A percentile compares a stretch with the other conserved stretches of the same genome.
Evolutionary conservation across 2,329 filamentous ascomycete genomes (phyloP).

Genomic region (Botrytis squamosa): DNA sequence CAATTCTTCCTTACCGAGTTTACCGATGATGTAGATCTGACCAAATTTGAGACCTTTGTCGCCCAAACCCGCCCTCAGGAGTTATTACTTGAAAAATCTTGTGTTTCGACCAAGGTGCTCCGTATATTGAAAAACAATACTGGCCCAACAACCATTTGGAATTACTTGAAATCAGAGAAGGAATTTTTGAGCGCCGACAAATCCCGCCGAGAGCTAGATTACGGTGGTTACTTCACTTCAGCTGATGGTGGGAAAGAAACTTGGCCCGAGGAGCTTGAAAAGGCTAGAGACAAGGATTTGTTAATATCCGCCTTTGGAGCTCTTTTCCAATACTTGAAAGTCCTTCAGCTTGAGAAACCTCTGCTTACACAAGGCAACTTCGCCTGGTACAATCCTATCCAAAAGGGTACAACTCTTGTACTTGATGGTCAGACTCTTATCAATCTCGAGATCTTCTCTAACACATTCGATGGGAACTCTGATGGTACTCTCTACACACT

Average conservation of each 20-base stretch:
- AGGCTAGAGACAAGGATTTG: constrained; percentile 74
- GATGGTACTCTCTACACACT: constrained; percentile 89
- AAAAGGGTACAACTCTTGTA: constrained; percentile 82
- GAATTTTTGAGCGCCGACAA: constrained; percentile 91
- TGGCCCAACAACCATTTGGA: constrained; percentile 90
- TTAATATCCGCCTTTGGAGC: constrained; percentile 91
- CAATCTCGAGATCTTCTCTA: constrained; percentile 96
- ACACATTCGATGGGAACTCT: constrained; percentile 79
- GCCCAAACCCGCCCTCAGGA: constrained; percentile 90
- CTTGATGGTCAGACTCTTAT: constrained; percentile 94
- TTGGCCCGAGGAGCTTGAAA: constrained; percentile 75
- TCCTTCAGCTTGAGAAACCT: constrained; percentile 84
- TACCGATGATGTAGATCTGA: constrained; percentile 86
- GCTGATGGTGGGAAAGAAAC: constrained; percentile 53
- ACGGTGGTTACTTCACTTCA: constrained; percentile 72
- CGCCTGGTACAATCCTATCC: constrained; percentile 85
- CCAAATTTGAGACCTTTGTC: constrained; percentile 95
- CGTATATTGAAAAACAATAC: constrained; percentile 97
- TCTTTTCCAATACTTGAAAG: constrained; percentile 79
- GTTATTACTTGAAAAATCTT: constrained; percentile 83
- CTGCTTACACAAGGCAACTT: constrained; percentile 90
- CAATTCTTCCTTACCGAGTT: constrained; percentile 95
- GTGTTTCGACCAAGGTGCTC: constrained; percentile 80
- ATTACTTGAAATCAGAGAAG: constrained; percentile 77
- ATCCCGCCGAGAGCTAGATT: constrained; percentile 77